Percentiles rank a stretch among this genome's conserved stretches.
Conservation (phyloP, 2,329 filamentous ascomycete genomes). For the Cladosporium sp. region DNA sequence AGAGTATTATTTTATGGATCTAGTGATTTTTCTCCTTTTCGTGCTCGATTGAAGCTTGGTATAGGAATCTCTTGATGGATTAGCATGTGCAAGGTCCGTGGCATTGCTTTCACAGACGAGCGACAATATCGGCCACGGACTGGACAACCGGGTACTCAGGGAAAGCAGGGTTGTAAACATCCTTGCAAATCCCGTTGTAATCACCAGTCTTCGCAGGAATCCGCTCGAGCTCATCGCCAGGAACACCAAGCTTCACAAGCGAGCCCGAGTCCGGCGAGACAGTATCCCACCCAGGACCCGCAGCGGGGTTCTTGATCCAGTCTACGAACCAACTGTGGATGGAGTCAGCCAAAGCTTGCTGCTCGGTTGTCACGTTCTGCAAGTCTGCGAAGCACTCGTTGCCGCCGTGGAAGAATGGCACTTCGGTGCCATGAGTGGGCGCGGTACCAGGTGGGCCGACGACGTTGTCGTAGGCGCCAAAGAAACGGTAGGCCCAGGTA, state of each 20-base stretch:
- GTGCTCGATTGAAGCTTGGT: no score
- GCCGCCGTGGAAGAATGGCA: constrained; percentile 24
- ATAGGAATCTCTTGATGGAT: no score
- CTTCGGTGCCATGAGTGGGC: constrained; percentile 32
- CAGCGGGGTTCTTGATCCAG: constrained; percentile 19
- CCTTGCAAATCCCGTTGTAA: background rate
- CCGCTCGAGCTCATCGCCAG: background rate
- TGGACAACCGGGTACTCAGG: constrained; percentile 1
- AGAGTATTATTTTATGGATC: no score
- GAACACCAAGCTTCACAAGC: background rate
- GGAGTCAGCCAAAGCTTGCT: constrained; percentile 19
- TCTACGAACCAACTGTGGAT: constrained; percentile 20
- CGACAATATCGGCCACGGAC: background rate
- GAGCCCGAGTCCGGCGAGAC: background rate
- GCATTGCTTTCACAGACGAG: background rate
- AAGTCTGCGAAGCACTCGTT: constrained; percentile 12
- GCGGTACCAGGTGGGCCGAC: constrained; percentile 21
- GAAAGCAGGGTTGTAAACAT: background rate
- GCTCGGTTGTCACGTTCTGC: constrained; percentile 16
- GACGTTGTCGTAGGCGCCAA: constrained; percentile 32
- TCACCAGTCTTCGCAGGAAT: background rate
- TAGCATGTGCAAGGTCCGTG: no score
- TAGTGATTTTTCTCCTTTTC: no score
- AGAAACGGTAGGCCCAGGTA: constrained; percentile 35
- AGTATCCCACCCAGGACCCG: constrained; percentile 18